Percentiles rank a stretch among this genome's conserved stretches.
Conservation (phyloP, 176 grass and related monocot genomes). For the Lolium rigidum region DNA sequence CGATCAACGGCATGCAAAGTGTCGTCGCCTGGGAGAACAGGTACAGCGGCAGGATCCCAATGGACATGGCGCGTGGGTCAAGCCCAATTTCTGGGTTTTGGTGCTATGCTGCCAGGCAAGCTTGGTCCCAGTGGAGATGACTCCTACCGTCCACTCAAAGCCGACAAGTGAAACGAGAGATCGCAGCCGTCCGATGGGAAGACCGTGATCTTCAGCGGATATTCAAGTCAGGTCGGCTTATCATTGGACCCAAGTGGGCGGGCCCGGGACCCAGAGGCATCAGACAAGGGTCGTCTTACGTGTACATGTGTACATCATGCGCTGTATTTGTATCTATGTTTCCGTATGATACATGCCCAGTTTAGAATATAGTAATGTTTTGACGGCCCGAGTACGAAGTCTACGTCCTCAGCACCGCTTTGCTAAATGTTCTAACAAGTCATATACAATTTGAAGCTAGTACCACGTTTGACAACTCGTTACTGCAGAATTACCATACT, state of each 20-base stretch:
- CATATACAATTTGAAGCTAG: too few species aligned
- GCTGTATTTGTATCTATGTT: background rate
- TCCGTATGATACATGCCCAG: background rate
- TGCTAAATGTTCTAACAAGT: background rate
- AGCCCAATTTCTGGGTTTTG: background rate
- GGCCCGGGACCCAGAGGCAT: background rate
- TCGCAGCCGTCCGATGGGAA: background rate
- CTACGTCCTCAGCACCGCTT: background rate
- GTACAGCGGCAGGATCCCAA: background rate
- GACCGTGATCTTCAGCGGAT: slow-evolving; percentile 15
- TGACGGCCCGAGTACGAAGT: background rate
- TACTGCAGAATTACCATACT: too few species aligned
- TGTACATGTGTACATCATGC: slow-evolving; percentile 28
- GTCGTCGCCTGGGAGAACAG: background rate
- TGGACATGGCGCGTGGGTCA: background rate
- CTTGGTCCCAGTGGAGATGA: background rate
- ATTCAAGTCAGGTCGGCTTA: slow-evolving; percentile 29
- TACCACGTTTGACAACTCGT: too few species aligned
- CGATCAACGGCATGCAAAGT: background rate
- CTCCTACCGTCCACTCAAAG: background rate
- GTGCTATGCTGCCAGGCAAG: slow-evolving; percentile 21
- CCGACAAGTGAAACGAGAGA: background rate
- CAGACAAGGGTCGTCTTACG: background rate
- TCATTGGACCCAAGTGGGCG: slow-evolving; percentile 18
- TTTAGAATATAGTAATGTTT: background rate